A percentile compares a stretch with the other conserved stretches of the same genome.
phyloP scores from a whole-genome alignment of 139 green algal species.

The Chloropicon primus region DNA sequence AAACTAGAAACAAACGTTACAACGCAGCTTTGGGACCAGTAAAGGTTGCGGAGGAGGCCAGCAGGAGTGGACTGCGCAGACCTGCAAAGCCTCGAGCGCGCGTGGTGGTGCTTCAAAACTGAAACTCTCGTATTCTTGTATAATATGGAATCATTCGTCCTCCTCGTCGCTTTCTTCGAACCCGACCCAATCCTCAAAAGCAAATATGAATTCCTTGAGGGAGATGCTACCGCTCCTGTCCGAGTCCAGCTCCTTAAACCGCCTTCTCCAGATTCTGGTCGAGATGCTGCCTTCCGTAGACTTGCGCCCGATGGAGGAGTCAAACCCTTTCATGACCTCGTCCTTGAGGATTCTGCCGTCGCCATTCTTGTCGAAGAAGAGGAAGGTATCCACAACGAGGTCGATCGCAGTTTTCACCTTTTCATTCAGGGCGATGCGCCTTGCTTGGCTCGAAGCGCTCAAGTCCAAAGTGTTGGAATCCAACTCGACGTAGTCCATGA shows the following conservation, averaged over 20 bases:
- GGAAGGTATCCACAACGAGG: background rate
- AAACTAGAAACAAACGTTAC: no score
- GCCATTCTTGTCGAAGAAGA: slow-evolving; percentile 4
- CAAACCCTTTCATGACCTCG: background rate
- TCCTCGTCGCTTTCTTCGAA: background rate
- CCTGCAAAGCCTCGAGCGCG: no score
- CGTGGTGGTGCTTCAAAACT: no score
- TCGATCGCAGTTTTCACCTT: background rate
- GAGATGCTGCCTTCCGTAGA: background rate
- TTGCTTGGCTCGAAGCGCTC: background rate
- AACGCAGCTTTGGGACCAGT: no score
- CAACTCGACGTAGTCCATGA: background rate
- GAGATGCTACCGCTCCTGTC: background rate
- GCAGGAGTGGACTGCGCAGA: no score
- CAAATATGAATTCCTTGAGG: slow-evolving; percentile 7
- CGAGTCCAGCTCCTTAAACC: slow-evolving; percentile 7
- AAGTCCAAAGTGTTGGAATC: background rate
- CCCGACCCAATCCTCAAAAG: slow-evolving; percentile 1
- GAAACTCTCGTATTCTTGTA: no score
- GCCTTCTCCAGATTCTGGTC: background rate
- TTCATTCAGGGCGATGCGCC: background rate
- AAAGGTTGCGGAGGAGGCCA: no score
- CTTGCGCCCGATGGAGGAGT: background rate
- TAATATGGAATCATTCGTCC: background rate
- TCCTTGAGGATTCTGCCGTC: slow-evolving; percentile 5